Evolutionary conservation across 306 rosid species (phyloP).

Genomic region (Dalbergia cultrata): DNA sequence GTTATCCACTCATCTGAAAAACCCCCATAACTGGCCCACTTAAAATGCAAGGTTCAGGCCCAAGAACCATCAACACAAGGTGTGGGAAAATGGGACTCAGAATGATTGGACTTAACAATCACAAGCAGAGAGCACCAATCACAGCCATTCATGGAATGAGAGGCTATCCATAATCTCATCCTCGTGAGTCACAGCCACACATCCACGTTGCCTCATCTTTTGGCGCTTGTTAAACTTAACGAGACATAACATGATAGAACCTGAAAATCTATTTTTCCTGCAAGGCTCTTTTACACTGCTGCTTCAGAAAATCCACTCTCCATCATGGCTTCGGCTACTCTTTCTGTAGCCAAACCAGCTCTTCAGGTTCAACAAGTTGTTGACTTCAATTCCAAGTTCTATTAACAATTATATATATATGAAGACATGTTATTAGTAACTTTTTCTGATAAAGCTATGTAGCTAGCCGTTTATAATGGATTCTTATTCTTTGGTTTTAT

Average conservation of each 20-base stretch:
- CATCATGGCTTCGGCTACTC: conserved; percentile 93
- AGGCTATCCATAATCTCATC: conserved; percentile 88
- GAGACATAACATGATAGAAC: conserved; percentile 42
- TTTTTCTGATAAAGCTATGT: neutral
- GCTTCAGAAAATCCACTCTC: conserved; percentile 19
- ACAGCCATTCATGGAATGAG: conserved; percentile 69
- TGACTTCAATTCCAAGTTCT: neutral
- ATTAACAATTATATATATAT: neutral
- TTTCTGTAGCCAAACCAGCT: conserved; percentile 91
- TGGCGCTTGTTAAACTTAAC: conserved; percentile 45
- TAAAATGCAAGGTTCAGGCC: conserved; percentile 32
- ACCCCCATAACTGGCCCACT: conserved; percentile 22
- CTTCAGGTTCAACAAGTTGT: conserved; percentile 64
- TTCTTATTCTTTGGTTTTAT: neutral
- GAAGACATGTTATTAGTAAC: neutral
- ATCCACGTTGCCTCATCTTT: conserved; percentile 44
- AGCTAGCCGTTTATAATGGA: neutral
- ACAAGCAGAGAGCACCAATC: conserved; percentile 50
- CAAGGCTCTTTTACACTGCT: conserved; percentile 33
- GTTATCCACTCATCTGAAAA: conserved; percentile 23
- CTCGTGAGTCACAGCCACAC: conserved; percentile 66
- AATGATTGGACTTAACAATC: conserved; percentile 42
- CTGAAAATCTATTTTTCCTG: conserved; percentile 7
- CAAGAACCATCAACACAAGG: conserved; percentile 14
- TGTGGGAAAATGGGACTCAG: conserved; percentile 22